These are phyloP conservation scores for Rhizodiscina lignyota DNA, from an alignment of 495 filamentous ascomycete genomes.

Conservation along the genomic window DNA sequence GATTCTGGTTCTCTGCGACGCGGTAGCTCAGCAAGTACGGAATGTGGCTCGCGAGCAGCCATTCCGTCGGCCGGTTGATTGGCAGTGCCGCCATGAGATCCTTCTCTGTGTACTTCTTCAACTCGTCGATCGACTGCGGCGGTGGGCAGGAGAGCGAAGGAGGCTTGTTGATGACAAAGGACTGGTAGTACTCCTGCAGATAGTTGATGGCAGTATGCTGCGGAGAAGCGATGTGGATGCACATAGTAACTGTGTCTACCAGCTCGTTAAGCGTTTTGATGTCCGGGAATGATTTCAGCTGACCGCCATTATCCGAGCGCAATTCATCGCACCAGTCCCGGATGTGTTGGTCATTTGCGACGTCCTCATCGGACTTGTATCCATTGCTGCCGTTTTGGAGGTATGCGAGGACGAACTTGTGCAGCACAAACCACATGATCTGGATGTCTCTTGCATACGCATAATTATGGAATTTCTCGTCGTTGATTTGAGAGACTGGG, in stretches of 20 bases:
- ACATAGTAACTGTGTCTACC: conserved; percentile 27
- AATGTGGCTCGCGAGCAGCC: conserved; percentile 27
- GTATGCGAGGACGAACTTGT: conserved; percentile 18
- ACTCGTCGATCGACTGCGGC: conserved; percentile 14
- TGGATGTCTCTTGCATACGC: conserved; percentile 28
- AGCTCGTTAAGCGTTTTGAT: conserved; percentile 14
- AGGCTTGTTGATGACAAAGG: conserved; percentile 29
- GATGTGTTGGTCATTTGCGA: conserved; percentile 18
- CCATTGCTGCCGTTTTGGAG: conserved; percentile 14
- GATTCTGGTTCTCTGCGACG: conserved; percentile 20
- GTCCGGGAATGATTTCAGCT: conserved; percentile 20
- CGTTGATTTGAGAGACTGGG: conserved; percentile 12
- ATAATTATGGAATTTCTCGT: conserved; percentile 27
- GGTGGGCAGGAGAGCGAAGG: conserved; percentile 20
- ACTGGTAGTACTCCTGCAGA: conserved; percentile 31
- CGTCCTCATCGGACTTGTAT: conserved; percentile 8
- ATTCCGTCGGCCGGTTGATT: conserved; percentile 23
- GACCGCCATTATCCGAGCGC: conserved; percentile 9
- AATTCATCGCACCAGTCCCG: conserved; percentile 24
- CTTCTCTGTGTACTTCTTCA: conserved; percentile 16
- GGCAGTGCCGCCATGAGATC: conserved; percentile 26
- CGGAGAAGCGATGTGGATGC: conserved; percentile 32
- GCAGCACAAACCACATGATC: conserved; percentile 24
- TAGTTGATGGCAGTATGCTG: conserved; percentile 34
- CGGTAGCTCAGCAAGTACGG: conserved; percentile 28